Base-by-base conservation (phyloP, 441 rosid species). In the Sinapis alba region DNA sequence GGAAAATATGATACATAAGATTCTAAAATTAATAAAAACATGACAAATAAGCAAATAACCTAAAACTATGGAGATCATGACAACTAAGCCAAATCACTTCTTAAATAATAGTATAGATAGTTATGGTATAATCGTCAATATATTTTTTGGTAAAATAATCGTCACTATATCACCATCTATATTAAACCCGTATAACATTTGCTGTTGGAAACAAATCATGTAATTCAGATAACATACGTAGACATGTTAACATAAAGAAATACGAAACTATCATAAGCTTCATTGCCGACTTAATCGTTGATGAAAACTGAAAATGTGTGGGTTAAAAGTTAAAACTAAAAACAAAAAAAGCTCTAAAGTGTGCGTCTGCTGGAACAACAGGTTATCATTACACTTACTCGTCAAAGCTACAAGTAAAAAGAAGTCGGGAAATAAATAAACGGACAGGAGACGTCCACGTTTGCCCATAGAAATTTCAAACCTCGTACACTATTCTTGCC, bases 401-500 rank as follows among this genome's bases (percentile, higher is more conserved):
- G 26, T 59, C 8, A 28, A 20, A 0, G 6, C 6, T 65, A 23
- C 18, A 69, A 38, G 38, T 13, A 2, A 27, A 20, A 50, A 11
- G 10, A 24, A 12, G 15, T 21, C 7, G 6, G 7, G 21, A 54
- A 21, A 38, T 7, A 50, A 63, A 73, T 16, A 79, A 73, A 78
- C 83, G 97, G 95, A 80, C 65, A 64, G 45, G 54, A 81, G 75
- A 80, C 80, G 75, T 68, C 93, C 95, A 89, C 97, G 90, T 85
- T 81, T 30, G 84, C 84, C 80, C 41, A 65, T 45, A 50, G 58
- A 66, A 28, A 80, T 63, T 45, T 71, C 69, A 74, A 86, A 89
- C 97, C 95, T 89, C 95, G 95, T 91, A 91, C 95, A 38, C 80
- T 63, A 72, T 72, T 62, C 76, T 78, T 87, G 92, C 93, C 93